phyloP scores from a whole-genome alignment of 306 rosid genomes.

The Fagus crenata region DNA sequence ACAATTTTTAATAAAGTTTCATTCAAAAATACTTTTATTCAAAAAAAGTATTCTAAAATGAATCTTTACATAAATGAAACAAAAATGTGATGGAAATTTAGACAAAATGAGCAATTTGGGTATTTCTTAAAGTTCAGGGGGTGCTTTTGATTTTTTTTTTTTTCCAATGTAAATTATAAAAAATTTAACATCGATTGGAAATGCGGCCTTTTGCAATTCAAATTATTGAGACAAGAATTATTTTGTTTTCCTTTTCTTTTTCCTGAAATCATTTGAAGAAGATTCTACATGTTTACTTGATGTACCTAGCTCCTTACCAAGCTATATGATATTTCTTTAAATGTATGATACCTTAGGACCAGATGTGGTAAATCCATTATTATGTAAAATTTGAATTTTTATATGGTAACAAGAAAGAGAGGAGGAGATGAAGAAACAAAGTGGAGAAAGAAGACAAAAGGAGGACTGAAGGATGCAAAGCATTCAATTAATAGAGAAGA shows the following conservation, averaged over 20 bases:
- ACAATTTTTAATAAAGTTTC: too few relatives aligned
- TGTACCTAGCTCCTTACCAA: not conserved
- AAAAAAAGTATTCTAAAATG: too few relatives aligned
- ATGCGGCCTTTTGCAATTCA: not conserved
- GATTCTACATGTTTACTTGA: not conserved
- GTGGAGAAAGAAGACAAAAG: not conserved
- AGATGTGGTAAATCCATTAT: not conserved
- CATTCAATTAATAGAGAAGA: not conserved
- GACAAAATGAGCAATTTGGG: too few relatives aligned
- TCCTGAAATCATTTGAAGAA: too few relatives aligned
- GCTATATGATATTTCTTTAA: not conserved
- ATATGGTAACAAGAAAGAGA: not conserved
- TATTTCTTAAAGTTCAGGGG: too few relatives aligned
- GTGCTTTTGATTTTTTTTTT: too few relatives aligned
- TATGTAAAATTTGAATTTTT: not conserved
- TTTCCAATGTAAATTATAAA: not conserved
- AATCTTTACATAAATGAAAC: too few relatives aligned
- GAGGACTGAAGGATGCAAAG: not conserved
- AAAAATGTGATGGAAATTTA: too few relatives aligned
- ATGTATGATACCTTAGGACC: not conserved
- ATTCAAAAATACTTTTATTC: too few relatives aligned
- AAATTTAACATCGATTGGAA: not conserved
- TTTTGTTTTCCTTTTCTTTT: not conserved
- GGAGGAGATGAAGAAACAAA: not conserved
- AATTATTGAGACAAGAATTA: conserved; percentile 1